Conservation (phyloP, 345 rosid genomes). For the Excoecaria cochinchinensis region DNA sequence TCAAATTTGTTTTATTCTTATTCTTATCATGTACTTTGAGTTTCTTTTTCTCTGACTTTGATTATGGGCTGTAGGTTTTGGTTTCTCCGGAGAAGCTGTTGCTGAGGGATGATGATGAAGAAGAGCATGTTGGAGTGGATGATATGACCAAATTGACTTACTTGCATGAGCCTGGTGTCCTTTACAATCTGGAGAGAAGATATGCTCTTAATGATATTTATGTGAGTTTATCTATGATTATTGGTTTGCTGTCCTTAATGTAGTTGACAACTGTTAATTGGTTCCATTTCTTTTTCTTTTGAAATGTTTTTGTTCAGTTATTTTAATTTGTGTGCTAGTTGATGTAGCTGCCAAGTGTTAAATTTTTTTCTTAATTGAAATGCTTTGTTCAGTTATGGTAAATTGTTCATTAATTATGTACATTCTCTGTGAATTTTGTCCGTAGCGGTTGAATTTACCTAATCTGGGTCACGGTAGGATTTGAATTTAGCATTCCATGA, state of each 20-base stretch:
- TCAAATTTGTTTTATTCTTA: constrained; percentile 11
- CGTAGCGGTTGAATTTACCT: not conserved
- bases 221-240: constrained; percentile 41
- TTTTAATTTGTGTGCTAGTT: not conserved
- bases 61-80: constrained; percentile 41
- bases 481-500: not conserved
- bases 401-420: not conserved
- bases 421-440: not conserved
- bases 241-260: not conserved
- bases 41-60: not conserved
- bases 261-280: not conserved
- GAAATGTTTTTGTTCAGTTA: not conserved
- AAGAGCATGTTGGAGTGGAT: constrained; percentile 92
- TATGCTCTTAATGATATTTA: constrained; percentile 91
- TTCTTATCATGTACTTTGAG: not conserved
- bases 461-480: not conserved
- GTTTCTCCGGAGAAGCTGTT: constrained; percentile 52
- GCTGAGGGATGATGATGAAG: constrained; percentile 77
- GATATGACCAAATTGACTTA: constrained; percentile 95
- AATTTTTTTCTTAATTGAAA: no score
- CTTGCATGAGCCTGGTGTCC: constrained; percentile 97
- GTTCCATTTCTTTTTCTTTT: not conserved
- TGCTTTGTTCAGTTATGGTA: constrained; percentile 6
- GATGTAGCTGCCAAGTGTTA: not conserved
- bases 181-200: constrained; percentile 82